phyloP scores from a whole-genome alignment of 2,329 filamentous ascomycete species.

The Colletotrichum horii region DNA sequence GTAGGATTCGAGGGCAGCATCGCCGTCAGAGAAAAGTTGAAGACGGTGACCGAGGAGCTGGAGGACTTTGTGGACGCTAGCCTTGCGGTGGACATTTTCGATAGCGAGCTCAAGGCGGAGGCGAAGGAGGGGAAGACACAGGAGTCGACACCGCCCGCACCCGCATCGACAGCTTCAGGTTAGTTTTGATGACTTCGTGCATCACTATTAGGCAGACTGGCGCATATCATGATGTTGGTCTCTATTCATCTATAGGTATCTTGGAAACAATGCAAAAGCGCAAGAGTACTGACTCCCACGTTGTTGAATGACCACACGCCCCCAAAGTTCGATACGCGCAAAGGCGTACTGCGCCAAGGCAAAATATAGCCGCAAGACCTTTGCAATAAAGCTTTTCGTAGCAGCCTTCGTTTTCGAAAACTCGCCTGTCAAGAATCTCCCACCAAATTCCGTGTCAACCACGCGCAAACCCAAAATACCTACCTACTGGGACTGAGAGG shows the following conservation, averaged over 20 bases:
- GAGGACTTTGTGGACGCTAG: conserved; percentile 96
- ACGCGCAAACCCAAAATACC: background rate
- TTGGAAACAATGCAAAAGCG: background rate
- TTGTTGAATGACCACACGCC: background rate
- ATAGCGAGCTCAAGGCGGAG: conserved; percentile 59
- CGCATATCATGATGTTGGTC: background rate
- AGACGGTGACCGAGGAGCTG: conserved; percentile 93
- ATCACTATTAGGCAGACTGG: background rate
- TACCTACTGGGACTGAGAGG: conserved; percentile 67
- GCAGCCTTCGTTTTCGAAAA: background rate
- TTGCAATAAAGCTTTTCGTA: background rate
- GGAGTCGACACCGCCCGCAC: conserved; percentile 27
- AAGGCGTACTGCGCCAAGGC: background rate
- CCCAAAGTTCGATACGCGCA: background rate
- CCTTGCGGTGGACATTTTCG: conserved; percentile 79
- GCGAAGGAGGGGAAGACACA: conserved; percentile 46
- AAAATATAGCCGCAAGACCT: background rate
- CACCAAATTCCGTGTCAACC: background rate
- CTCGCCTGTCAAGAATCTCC: background rate
- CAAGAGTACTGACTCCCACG: background rate
- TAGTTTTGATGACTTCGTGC: background rate
- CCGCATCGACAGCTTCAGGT: conserved; percentile 13
- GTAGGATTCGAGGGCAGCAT: conserved; percentile 88
- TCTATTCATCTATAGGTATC: conserved; percentile 7
- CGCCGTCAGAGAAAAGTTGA: conserved; percentile 93